These are phyloP conservation scores for Penicillium cataractarum DNA, from an alignment of 495 filamentous ascomycete species.

Conservation along the genomic window DNA sequence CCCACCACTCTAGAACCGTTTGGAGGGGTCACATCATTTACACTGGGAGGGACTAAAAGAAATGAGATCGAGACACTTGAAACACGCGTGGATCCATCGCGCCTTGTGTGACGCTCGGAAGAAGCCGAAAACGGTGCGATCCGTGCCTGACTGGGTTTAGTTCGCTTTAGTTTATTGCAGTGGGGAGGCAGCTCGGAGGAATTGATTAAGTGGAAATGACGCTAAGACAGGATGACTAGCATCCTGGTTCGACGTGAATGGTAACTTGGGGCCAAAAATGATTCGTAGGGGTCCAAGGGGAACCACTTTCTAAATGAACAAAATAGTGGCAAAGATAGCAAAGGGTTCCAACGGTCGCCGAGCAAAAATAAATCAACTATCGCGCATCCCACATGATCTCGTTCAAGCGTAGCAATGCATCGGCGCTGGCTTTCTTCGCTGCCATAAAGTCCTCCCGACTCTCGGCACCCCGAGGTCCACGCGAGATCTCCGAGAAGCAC, in stretches of 20 bases:
- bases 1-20: neutral
- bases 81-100: slow-evolving; percentile 35
- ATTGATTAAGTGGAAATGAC: slow-evolving; percentile 16
- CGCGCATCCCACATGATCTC: slow-evolving; percentile 75
- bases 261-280: neutral
- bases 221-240: neutral
- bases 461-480: slow-evolving; percentile 56
- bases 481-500: slow-evolving; percentile 78
- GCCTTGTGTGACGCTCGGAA: slow-evolving; percentile 22
- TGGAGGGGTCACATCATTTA: slow-evolving; percentile 14
- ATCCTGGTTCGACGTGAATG: neutral
- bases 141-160: slow-evolving; percentile 21
- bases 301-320: neutral
- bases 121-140: slow-evolving; percentile 18
- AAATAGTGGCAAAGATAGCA: slow-evolving; percentile 1
- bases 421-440: slow-evolving; percentile 75
- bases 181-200: slow-evolving; percentile 1
- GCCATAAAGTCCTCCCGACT: slow-evolving; percentile 73
- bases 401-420: slow-evolving; percentile 72
- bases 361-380: slow-evolving; percentile 23
- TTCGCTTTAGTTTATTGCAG: slow-evolving; percentile 23
- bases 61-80: slow-evolving; percentile 35
- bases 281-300: neutral
- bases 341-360: neutral
- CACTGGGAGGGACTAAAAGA: slow-evolving; percentile 16